Conservation (phyloP, 108 stramenopile species). For the Nitzschia sp. region DNA sequence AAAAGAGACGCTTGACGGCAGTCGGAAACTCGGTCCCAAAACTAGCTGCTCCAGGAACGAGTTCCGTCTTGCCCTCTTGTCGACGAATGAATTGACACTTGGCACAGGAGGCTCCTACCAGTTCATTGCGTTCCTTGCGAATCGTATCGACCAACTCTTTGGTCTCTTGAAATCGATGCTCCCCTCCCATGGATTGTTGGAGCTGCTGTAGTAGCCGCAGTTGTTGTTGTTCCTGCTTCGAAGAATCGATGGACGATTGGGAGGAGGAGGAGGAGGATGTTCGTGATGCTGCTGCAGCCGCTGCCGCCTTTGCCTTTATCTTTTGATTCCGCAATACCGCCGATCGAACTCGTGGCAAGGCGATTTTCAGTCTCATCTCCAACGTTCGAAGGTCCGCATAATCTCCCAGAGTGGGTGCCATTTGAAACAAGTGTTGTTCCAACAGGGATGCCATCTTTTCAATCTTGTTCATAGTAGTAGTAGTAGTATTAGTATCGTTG, state of each 20-base stretch:
- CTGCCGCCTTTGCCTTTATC: not conserved
- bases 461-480: not conserved
- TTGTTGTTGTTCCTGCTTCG: not conserved
- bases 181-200: not conserved
- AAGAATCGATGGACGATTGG: too few relatives aligned
- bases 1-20: not conserved
- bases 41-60: not conserved
- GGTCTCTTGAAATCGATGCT: not conserved
- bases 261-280: too few relatives aligned
- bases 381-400: conserved; percentile 5
- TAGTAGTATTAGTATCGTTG: too few relatives aligned
- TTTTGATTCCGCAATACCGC: not conserved
- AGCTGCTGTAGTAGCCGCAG: not conserved
- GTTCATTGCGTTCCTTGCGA: not conserved
- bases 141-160: conserved; percentile 1
- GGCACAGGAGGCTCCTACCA: conserved; percentile 12
- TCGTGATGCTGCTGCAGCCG: too few relatives aligned
- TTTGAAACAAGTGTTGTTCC: conserved; percentile 15
- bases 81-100: conserved; percentile 3
- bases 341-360: not conserved
- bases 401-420: conserved; percentile 12
- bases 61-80: not conserved
- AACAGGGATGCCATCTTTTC: conserved; percentile 4
- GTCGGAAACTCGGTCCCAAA: conserved; percentile 10
- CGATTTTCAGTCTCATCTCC: not conserved